A percentile compares a stretch with the other conserved stretches of the same genome.
Conservation (phyloP, 805 yeast genomes). For the Kregervanrija fluxuum region DNA sequence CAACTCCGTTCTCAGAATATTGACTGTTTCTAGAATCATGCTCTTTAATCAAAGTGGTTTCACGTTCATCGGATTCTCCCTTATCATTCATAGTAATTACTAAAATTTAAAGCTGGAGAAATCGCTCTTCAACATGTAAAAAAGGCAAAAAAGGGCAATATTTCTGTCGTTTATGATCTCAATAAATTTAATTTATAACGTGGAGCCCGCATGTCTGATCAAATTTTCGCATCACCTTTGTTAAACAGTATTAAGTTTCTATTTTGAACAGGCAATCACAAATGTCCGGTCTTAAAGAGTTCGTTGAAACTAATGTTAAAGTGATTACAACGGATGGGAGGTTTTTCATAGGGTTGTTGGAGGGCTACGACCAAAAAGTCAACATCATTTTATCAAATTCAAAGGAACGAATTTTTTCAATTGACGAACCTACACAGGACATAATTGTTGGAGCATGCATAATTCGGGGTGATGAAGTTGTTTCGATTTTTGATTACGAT, state of each 20-base stretch:
- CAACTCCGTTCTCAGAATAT: too few species aligned
- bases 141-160: too few species aligned
- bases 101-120: too few species aligned
- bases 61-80: too few species aligned
- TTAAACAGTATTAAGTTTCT: neutral
- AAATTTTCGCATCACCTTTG: neutral
- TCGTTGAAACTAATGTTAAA: conserved; percentile 34
- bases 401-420: conserved; percentile 41
- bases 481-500: conserved; percentile 49
- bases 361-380: conserved; percentile 60
- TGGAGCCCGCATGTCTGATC: too few species aligned
- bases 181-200: too few species aligned
- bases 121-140: too few species aligned
- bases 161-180: too few species aligned
- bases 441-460: conserved; percentile 41
- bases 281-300: conserved; percentile 7
- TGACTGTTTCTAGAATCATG: too few species aligned
- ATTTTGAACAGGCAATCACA: neutral
- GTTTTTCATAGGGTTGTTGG: conserved; percentile 38
- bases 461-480: conserved; percentile 54
- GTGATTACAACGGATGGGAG: conserved; percentile 54
- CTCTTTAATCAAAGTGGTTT: too few species aligned
- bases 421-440: conserved; percentile 31
- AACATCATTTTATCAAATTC: conserved; percentile 50
- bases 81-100: too few species aligned